Evolutionary conservation across 2,329 filamentous ascomycete genomes (phyloP), one percentile per base, ranked within the genome.

Genomic region (Fusarium camptoceras): DNA sequence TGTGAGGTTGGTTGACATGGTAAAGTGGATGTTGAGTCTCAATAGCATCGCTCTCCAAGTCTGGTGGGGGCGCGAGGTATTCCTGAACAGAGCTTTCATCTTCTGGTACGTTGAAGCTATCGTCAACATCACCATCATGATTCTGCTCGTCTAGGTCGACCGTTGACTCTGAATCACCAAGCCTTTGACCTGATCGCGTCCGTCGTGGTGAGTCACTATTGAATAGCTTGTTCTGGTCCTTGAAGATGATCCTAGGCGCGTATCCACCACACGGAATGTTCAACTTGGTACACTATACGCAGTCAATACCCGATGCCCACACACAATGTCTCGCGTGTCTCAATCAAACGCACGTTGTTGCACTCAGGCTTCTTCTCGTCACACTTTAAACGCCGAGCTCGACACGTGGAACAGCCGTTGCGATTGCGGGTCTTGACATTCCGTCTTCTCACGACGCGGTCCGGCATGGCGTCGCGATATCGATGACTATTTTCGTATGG

Each of bases 201-300:
- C 30, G 51, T 9, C 50, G 59, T 0, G 58, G 59, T 3, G 50
- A 42, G 25, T 16, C 59, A 8, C 56, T 25, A 6, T 46, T 51
- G 9, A 68, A 53, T 1, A 68, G 27, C 20, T 68, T 62, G 9
- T 59, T 70, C 12, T 70, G 68, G 30, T 70, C 67, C 12, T 64
- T 71, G 41, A 70, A 70, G 5, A 68, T 47, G 8, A 71, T 55
- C 2, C 61, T 64, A 12, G 51, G 49, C 12, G 59, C 49, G 16
- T 70, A 70, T 1, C 68, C 68, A n/a, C 67, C 64, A 12, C 68
- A 70, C 2, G 59, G 63, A 5, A 70, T 44, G 6, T 39, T 47
- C 9, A 70, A 25, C 5, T 63, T 51, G 10, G 25, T 48, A 8
- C 64, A 67, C n/a, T n/a, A n/a, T n/a, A n/a, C n/a, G n/a, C n/a